Percentiles rank a stretch among this genome's conserved stretches.
Conservation (phyloP, 306 rosid genomes). For the Acacia crassicarpa region DNA sequence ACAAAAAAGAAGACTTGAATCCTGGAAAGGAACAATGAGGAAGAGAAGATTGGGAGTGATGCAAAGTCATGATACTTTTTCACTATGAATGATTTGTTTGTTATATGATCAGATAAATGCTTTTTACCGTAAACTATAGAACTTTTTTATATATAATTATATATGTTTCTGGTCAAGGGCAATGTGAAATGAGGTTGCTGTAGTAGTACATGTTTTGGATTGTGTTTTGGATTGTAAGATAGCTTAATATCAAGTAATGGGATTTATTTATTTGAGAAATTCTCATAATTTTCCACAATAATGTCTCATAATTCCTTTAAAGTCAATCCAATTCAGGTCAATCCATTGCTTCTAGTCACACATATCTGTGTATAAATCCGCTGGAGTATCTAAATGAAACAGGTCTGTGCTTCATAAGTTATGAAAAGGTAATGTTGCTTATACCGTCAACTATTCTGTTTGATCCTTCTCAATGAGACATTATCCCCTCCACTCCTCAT, state of each 20-base stretch:
- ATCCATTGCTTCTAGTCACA: slow-evolving; percentile 4
- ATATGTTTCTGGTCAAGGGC: background rate
- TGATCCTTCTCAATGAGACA: background rate
- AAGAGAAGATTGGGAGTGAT: background rate
- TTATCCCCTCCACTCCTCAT: too few species aligned
- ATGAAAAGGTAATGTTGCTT: background rate
- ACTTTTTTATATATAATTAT: background rate
- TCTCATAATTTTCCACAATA: background rate
- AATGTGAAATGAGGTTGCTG: background rate
- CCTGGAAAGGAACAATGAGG: background rate
- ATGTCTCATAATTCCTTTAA: background rate
- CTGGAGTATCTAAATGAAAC: slow-evolving; percentile 14
- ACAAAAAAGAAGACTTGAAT: background rate
- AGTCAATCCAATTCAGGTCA: background rate
- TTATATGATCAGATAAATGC: background rate
- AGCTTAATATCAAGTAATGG: slow-evolving; percentile 4
- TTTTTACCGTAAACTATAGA: background rate
- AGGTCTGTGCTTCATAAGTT: background rate
- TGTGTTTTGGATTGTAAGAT: background rate
- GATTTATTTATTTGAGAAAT: slow-evolving; percentile 1
- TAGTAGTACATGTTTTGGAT: background rate
- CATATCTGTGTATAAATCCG: background rate
- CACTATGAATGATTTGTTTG: background rate
- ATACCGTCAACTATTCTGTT: background rate
- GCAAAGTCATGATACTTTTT: background rate